Evolutionary conservation across 306 rosid species (phyloP).

Genomic region (Fagus crenata): DNA sequence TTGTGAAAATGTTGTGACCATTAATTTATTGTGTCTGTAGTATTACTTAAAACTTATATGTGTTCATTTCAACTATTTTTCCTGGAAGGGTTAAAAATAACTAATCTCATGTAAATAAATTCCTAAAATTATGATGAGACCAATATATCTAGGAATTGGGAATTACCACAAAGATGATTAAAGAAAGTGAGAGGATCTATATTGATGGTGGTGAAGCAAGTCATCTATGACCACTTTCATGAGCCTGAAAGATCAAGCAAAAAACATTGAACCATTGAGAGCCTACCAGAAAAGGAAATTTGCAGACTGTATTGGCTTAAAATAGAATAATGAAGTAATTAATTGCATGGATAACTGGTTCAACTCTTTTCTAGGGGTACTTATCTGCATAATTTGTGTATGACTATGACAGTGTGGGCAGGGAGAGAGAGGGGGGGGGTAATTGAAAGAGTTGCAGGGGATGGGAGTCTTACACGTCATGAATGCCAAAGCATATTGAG

Average conservation of each 20-base stretch:
- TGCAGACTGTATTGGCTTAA: conserved; percentile 18
- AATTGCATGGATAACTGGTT: background rate
- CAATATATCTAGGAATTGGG: conserved; percentile 36
- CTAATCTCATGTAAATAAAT: conserved; percentile 17
- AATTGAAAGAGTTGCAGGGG: background rate
- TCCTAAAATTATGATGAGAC: conserved; percentile 34
- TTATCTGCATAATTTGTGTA: background rate
- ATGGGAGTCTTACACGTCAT: background rate
- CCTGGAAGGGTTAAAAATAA: conserved; percentile 22
- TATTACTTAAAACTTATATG: too few species aligned
- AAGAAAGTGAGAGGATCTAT: conserved; percentile 10
- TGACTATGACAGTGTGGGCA: background rate
- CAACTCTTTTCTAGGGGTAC: background rate
- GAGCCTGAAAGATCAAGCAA: conserved; percentile 30
- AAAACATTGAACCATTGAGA: conserved; percentile 8
- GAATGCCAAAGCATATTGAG: background rate
- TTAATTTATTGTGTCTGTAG: too few species aligned
- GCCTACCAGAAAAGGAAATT: conserved; percentile 32
- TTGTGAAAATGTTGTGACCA: too few species aligned
- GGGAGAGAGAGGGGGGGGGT: background rate
- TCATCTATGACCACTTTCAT: conserved; percentile 23
- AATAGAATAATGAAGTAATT: conserved; percentile 17
- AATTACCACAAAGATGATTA: conserved; percentile 30
- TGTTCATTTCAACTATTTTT: background rate
- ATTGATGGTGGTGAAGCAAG: background rate